These are phyloP conservation scores for Gossypium longicalyx DNA, from an alignment of 345 rosid genomes.

Conservation along the genomic window DNA sequence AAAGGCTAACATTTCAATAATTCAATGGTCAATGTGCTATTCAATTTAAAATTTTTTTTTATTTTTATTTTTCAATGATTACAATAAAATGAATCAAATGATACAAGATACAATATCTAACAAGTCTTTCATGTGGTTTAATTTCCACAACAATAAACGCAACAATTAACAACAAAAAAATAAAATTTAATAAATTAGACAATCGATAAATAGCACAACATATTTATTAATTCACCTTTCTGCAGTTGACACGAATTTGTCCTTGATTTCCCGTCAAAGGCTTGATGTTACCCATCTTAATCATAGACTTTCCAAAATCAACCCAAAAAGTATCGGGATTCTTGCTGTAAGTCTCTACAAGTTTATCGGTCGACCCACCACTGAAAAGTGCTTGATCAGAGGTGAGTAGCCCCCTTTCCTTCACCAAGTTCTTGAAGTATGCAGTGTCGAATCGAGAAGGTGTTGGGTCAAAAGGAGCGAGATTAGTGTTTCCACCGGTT, in stretches of 20 bases:
- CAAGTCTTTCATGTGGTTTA: no score
- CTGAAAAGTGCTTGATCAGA: slow-evolving; percentile 52
- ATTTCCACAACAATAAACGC: no score
- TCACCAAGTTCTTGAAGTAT: slow-evolving; percentile 39
- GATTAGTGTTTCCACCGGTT: slow-evolving; percentile 31
- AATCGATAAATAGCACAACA: no score
- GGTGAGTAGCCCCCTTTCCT: slow-evolving; percentile 40
- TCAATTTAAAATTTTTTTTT: no score
- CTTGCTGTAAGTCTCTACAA: slow-evolving; percentile 34
- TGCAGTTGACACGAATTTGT: slow-evolving; percentile 28
- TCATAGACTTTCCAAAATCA: slow-evolving; percentile 40
- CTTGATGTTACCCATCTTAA: slow-evolving; percentile 30
- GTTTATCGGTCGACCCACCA: slow-evolving; percentile 13
- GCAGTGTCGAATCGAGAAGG: slow-evolving; percentile 40
- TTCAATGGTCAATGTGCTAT: no score
- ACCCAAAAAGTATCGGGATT: slow-evolving; percentile 20
- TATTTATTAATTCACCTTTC: slow-evolving; percentile 15
- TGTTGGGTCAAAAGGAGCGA: slow-evolving; percentile 33
- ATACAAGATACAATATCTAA: no score
- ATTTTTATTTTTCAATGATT: no score
- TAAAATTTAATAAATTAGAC: no score
- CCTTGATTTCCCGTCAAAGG: slow-evolving; percentile 28
- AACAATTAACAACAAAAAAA: no score
- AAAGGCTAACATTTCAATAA: no score
- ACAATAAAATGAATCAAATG: no score